phyloP scores from a whole-genome alignment of 2,329 filamentous ascomycete species.

The Aspergillus pseudotamarii region DNA sequence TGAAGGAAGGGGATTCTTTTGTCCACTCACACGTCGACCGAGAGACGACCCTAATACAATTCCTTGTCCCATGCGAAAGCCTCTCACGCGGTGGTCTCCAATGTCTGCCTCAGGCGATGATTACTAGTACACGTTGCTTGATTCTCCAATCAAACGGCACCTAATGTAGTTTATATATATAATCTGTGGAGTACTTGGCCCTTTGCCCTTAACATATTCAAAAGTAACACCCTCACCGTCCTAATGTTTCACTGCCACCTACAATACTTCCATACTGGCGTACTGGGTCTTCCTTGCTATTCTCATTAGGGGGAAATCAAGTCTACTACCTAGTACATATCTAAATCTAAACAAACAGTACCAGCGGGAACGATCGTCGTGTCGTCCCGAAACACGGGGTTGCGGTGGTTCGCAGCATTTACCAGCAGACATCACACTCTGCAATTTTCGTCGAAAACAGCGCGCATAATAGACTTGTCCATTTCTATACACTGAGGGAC shows the following conservation, averaged over 20 bases:
- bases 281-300: neutral
- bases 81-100: neutral
- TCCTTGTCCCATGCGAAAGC: neutral
- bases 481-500: conserved; percentile 40
- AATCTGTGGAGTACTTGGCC: conserved; percentile 3
- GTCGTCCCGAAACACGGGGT: neutral
- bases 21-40: conserved; percentile 1
- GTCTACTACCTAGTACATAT: too few species aligned
- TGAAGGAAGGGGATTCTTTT: conserved; percentile 9
- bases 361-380: neutral
- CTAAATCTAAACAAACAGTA: neutral
- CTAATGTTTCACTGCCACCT: neutral
- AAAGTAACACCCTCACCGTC: neutral
- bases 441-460: too few species aligned
- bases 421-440: neutral
- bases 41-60: neutral
- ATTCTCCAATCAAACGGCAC: conserved; percentile 5
- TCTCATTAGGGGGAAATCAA: neutral
- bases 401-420: neutral
- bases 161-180: conserved; percentile 11
- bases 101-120: conserved; percentile 9
- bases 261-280: neutral
- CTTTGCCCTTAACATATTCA: neutral
- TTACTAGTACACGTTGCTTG: neutral
- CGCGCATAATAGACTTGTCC: conserved; percentile 18